These are phyloP conservation scores for Helotiales sp. DNA, from an alignment of 2,329 filamentous ascomycete genomes.

Conservation along the genomic window DNA sequence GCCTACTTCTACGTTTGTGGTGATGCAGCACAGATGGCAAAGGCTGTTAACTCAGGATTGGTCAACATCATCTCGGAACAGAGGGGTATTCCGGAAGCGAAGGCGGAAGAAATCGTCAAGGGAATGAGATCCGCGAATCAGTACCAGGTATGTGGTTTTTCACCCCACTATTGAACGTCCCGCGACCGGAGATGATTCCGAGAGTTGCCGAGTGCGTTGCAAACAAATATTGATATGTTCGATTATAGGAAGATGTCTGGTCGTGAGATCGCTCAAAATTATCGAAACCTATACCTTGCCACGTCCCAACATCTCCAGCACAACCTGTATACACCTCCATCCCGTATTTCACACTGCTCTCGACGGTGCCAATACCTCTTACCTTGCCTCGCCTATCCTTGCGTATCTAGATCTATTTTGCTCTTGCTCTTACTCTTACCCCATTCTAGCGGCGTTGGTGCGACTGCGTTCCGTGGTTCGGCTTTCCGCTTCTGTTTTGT, in stretches of 20 bases:
- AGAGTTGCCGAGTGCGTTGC: neutral
- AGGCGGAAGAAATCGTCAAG: constrained; percentile 96
- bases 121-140: constrained; percentile 92
- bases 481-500: too few species aligned
- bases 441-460: constrained; percentile 1
- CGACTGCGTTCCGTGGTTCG: neutral
- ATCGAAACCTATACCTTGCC: neutral
- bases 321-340: neutral
- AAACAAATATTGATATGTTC: constrained; percentile 9
- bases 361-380: neutral
- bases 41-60: constrained; percentile 86
- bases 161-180: neutral
- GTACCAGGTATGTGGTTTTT: constrained; percentile 71
- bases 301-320: neutral
- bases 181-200: neutral
- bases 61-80: constrained; percentile 84
- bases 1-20: constrained; percentile 98
- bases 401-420: neutral
- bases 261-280: constrained; percentile 4
- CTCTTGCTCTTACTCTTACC: too few species aligned
- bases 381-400: neutral
- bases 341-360: neutral
- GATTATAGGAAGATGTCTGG: constrained; percentile 12
- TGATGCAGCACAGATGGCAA: constrained; percentile 95
- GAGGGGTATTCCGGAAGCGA: constrained; percentile 76